Evolutionary conservation across 805 yeast genomes (phyloP).

Genomic region (Metschnikowia kofuensis): DNA sequence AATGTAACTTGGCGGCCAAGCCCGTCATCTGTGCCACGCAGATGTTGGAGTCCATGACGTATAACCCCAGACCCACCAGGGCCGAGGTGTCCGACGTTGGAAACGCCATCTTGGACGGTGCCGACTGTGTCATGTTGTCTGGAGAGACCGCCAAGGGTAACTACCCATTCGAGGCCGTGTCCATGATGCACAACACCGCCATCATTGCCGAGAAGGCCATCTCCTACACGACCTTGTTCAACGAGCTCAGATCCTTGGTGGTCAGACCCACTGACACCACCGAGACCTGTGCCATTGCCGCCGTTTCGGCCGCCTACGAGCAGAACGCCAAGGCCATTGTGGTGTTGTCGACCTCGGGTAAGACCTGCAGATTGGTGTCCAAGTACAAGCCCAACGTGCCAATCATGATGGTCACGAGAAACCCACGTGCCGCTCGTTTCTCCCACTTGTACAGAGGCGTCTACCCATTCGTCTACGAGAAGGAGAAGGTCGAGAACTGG

Average conservation of each 20-base stretch:
- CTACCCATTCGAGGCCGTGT: conserved; percentile 96
- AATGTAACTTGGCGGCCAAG: conserved; percentile 98
- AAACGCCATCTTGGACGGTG: conserved; percentile 98
- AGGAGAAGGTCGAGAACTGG: conserved; percentile 76
- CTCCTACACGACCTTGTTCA: conserved; percentile 79
- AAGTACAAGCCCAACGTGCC: conserved; percentile 98
- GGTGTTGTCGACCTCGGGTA: conserved; percentile 92
- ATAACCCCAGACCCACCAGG: conserved; percentile 99
- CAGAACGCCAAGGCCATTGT: conserved; percentile 96
- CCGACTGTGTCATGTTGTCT: conserved; percentile 99
- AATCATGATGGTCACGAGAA: conserved; percentile 96
- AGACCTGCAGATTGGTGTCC: conserved; percentile 92
- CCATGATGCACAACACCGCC: conserved; percentile 98
- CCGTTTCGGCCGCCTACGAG: conserved; percentile 94
- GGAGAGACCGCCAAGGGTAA: conserved; percentile 99
- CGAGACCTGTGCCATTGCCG: conserved; percentile 96
- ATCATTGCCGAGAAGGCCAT: conserved; percentile 95
- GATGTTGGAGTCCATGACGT: conserved; percentile 99
- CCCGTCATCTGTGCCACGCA: conserved; percentile 99
- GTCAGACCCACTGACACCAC: conserved; percentile 86
- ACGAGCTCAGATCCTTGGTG: conserved; percentile 84
- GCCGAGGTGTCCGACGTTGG: conserved; percentile 99
- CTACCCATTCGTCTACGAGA: conserved; percentile 86
- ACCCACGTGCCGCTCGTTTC: conserved; percentile 88
- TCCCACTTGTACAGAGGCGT: conserved; percentile 98